Evolutionary conservation across 1,284 basidiomycete species (phyloP), one percentile per base, ranked within the genome.

Genomic region (Cutaneotrichosporon cavernicola): DNA sequence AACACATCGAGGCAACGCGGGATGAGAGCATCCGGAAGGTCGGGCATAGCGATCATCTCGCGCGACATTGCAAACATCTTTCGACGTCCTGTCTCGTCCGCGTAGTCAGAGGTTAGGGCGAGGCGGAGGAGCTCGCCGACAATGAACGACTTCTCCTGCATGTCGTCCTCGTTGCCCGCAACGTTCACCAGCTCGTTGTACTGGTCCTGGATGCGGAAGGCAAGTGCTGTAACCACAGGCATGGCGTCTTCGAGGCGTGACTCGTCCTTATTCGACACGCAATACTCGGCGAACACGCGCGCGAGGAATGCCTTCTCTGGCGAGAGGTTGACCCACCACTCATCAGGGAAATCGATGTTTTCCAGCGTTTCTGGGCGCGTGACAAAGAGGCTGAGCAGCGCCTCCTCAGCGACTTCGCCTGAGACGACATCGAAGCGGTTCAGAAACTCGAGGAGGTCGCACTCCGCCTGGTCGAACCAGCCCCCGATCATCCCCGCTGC

Each of bases 41-140:
- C 82, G 11, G 89, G 86, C 75, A 95, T 89, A 1, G 89, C 88
- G 26, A 97, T 86, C 90, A 96, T 94, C 65, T 92, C 74, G 89
- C 91, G 87, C 67, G 93, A 87, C 46, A 96, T 87, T 62, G 87
- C 85, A 74, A 96, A 96, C 84, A 97, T 91, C 81, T 93, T 95
- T 65, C 95, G 83, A 64, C 96, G 81, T 10, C 97, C 95, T 72
- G 95, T 93, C 80, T 99, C 94, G 80, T 99, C 97, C 34, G 88
- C 88, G 72, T 95, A 98, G 79, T 98, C 96, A 52, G 94, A 83
- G 65, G 89, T 88, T 34, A 93, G 85, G 0, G 91, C 89, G 60
- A 97, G 86, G 61, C 86, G 86, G 43, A 97, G 83, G 71, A 98
- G 74, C 75, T 97, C 92, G 2, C 87, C 85, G 36, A 97, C 85